Conservation (phyloP, 2,329 filamentous ascomycete species). For the Plenodomus biglobosus region DNA sequence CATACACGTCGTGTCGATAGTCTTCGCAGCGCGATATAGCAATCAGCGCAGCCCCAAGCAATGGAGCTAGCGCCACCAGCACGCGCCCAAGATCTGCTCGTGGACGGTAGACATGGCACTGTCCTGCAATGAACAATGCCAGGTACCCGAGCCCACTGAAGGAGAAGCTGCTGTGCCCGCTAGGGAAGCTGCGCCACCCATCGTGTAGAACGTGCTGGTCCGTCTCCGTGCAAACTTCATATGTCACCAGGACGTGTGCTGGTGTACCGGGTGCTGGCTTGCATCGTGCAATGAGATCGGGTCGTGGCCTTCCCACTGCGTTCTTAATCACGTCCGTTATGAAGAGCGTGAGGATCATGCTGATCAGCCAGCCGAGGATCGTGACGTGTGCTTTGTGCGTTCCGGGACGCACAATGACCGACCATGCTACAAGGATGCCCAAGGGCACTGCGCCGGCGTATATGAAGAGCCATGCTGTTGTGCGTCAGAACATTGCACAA, state of each 20-base stretch:
- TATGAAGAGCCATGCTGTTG: conserved; percentile 69
- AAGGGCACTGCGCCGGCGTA: conserved; percentile 77
- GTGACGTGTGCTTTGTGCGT: conserved; percentile 83
- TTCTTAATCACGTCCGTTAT: conserved; percentile 90
- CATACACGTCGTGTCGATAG: conserved; percentile 65
- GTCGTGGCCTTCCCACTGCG: conserved; percentile 76
- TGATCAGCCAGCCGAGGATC: conserved; percentile 75
- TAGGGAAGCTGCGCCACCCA: conserved; percentile 82
- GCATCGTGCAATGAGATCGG: conserved; percentile 87
- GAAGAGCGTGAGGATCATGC: conserved; percentile 73
- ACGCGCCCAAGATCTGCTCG: conserved; percentile 59
- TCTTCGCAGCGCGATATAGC: conserved; percentile 64
- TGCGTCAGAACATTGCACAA: neutral
- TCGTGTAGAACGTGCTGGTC: conserved; percentile 72
- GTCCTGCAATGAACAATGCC: conserved; percentile 68
- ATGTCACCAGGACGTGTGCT: conserved; percentile 58
- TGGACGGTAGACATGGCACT: conserved; percentile 61
- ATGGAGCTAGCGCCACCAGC: conserved; percentile 57
- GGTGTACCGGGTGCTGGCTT: conserved; percentile 65
- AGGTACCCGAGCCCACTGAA: conserved; percentile 79
- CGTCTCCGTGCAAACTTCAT: conserved; percentile 72
- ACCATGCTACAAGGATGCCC: conserved; percentile 65
- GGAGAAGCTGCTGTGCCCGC: conserved; percentile 76
- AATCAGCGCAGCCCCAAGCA: conserved; percentile 61
- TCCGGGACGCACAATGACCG: conserved; percentile 62